Base-by-base conservation (phyloP, 2,329 filamentous ascomycete genomes). In the Cytospora chrysosperma region DNA sequence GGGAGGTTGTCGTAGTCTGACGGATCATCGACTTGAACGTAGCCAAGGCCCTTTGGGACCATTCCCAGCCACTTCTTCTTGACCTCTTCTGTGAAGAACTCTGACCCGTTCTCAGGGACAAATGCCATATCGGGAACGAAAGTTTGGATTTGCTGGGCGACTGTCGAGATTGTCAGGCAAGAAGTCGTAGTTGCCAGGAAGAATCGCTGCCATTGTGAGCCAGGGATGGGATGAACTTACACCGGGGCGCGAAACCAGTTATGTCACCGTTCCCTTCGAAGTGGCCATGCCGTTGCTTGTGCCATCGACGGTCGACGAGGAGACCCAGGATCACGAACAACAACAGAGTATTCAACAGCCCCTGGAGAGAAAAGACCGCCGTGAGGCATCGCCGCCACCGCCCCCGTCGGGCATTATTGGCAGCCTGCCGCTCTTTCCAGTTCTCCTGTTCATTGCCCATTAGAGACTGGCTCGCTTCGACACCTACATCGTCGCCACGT, bases 31-130 rank as follows among this genome's bases (percentile, higher is more conserved):
- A 79, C 68, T 37, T 72, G 67, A 24, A 79, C 69, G 65, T 78
- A 80, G 50, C 77, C 78, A 4, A 79, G 72, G 4, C 78, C 77
- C 64, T 69, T 74, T 17, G 77, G 77, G 10, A 79, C 74, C 6
- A 79, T 70, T 40, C 69, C 66, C 2, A 79, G 68, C 78, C 78
- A 80, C 56, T 73, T 75, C 47, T 73, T 40, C 51, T 66, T 66
- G 19, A 71, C 68, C 1, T 70, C 67, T 2, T 73, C 68, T 6
- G 72, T 73, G 62, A 78, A 79, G 69, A 79, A 77, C 32, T 76
- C 72, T 13, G 75, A 74, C 6, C 73, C 72, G 59, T 78, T 75
- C 60, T 76, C 73, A 10, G 77, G 77, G 19, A 75, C 68, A 63
- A 75, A 79, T 3, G 63, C 65, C 6, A 72, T 72, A 32, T 77